Evolutionary conservation across 345 rosid genomes (phyloP).

Genomic region (Melaleuca quinquenervia): DNA sequence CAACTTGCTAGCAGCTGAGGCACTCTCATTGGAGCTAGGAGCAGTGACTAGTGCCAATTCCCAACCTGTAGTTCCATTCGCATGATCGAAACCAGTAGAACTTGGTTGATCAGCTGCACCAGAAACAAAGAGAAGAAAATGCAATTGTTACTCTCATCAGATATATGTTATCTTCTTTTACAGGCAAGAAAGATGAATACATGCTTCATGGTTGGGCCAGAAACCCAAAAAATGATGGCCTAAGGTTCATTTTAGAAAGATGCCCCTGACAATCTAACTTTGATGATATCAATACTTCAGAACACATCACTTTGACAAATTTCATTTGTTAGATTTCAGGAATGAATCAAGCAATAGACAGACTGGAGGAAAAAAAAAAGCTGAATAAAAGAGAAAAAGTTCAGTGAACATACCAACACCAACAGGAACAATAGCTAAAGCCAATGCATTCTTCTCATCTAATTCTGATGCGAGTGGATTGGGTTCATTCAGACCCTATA

Average conservation of each 20-base stretch:
- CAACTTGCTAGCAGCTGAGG: conserved; percentile 67
- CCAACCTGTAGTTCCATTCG: conserved; percentile 68
- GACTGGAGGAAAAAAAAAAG: not conserved
- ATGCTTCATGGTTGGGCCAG: not conserved
- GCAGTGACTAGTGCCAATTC: conserved; percentile 89
- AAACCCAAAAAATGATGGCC: not conserved
- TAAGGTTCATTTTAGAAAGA: not conserved
- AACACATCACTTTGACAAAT: not conserved
- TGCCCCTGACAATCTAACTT: not conserved
- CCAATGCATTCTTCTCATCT: conserved; percentile 80
- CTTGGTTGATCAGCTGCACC: conserved; percentile 51
- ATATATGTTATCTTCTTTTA: not conserved
- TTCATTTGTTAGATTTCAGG: not conserved
- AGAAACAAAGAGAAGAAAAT: not conserved
- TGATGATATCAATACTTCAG: not conserved
- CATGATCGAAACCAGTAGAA: conserved; percentile 26
- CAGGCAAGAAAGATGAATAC: not conserved
- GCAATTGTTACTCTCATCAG: not conserved
- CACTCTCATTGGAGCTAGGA: conserved; percentile 75
- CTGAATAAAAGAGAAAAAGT: conserved; percentile 1
- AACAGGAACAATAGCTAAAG: conserved; percentile 87
- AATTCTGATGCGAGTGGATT: conserved; percentile 55
- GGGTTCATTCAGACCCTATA: conserved; percentile 71
- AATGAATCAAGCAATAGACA: not conserved
- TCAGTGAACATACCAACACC: conserved; percentile 22